Evolutionary conservation across 768 basidiomycete species (phyloP), one percentile per base, ranked within the genome.

Genomic region (Tubosaeta sp.): DNA sequence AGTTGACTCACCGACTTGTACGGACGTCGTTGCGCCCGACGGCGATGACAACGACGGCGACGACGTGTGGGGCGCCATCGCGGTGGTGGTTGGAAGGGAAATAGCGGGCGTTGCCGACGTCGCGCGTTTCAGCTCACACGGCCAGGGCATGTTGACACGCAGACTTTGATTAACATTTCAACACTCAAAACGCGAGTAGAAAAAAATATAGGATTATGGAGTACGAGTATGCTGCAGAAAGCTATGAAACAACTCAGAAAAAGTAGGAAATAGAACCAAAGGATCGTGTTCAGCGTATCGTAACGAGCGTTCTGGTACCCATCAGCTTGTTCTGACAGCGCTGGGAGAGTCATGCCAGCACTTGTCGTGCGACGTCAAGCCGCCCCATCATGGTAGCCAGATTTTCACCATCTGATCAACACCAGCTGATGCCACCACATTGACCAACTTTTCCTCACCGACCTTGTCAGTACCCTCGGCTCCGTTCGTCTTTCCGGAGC

Each of bases 1-100:
- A 39, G 27, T 9, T n/a, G 25, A 49, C 91, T 77, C 49, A 87
- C 91, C 91, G 72, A 94, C 91, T 93, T 93, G 90, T 49, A 94
- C 91, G 59, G 91, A 91, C 60, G 91, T 93, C 74, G 86, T 80
- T 77, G 84, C 70, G 70, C 66, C 67, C 55, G 64, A 68, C 58
- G 85, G 71, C 57, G 78, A 76, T 76, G 80, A 79, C 77, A 84
- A 80, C 74, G 80, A 78, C 75, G 78, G 73, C 56, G 80, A 78
- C 78, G 83, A 79, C 74, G 77, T 73, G 57, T 78, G 72, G 62
- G 86, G 86, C 68, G 86, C 82, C 88, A 88, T 88, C 79, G 74
- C 67, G 51, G 67, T 70, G 57, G 56, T 50, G 53, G 66, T 64
- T 68, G 59, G 48, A 60, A 59, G 62, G 66, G 59, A 54, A 61